These are phyloP conservation scores for Trichoderma simmonsii DNA, from an alignment of 2,329 filamentous ascomycete species.

Conservation along the genomic window DNA sequence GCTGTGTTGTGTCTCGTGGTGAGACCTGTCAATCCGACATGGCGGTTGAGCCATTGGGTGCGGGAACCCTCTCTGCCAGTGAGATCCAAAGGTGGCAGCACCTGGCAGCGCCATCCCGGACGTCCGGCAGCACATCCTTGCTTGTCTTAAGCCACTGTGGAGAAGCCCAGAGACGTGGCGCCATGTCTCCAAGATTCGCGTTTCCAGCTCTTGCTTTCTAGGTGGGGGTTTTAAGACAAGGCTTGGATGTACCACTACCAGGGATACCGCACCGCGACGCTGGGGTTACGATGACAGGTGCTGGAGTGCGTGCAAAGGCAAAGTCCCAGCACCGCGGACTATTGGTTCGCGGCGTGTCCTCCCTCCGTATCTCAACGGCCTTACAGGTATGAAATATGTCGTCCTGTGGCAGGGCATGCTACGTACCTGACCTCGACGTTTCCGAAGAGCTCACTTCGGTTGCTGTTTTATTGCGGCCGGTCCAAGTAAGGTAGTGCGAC, in stretches of 20 bases:
- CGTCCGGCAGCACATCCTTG: conserved; percentile 7
- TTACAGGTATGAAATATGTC: not conserved
- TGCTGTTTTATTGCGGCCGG: not conserved
- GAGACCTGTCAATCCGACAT: conserved; percentile 17
- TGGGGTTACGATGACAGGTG: not conserved
- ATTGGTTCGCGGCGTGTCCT: not conserved
- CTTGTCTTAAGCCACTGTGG: conserved; percentile 17
- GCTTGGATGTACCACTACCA: not conserved
- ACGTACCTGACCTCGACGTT: not conserved
- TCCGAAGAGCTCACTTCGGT: not conserved
- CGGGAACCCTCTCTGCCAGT: conserved; percentile 5
- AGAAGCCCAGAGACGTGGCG: conserved; percentile 5
- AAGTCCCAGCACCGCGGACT: not conserved
- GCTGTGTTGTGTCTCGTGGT: not conserved
- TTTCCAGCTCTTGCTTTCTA: not conserved
- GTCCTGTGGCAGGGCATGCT: not conserved
- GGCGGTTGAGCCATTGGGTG: conserved; percentile 3
- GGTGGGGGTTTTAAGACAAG: not conserved
- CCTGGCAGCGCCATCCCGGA: conserved; percentile 11
- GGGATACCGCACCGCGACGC: not conserved
- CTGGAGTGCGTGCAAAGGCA: not conserved
- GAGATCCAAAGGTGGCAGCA: conserved; percentile 10
- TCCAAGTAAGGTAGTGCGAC: not conserved
- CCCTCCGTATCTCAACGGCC: not conserved
- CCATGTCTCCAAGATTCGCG: conserved; percentile 16